phyloP scores from a whole-genome alignment of 305 asterid genomes.

The Rubia tinctorum region DNA sequence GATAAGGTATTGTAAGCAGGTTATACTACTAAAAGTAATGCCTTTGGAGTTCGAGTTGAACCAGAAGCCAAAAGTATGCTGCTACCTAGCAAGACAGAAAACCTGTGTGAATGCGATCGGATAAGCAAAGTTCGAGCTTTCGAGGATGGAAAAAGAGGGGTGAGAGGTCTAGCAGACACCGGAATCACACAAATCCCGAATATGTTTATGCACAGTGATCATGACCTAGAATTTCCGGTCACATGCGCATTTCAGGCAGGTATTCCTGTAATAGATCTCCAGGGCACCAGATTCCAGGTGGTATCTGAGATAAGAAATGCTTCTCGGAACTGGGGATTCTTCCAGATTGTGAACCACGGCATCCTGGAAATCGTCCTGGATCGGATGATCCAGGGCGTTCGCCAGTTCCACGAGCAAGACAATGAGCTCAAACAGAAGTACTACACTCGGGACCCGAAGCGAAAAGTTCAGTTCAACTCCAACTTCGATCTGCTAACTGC shows the following conservation, averaged over 20 bases:
- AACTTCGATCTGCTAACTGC: slow-evolving; percentile 22
- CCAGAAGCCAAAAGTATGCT: not conserved
- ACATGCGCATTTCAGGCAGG: slow-evolving; percentile 1
- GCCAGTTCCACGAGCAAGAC: slow-evolving; percentile 20
- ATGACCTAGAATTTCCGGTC: not conserved
- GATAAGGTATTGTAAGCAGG: no score
- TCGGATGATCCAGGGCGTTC: slow-evolving; percentile 11
- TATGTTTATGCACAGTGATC: slow-evolving; percentile 30
- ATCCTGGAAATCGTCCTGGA: slow-evolving; percentile 7
- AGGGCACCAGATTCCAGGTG: slow-evolving; percentile 17
- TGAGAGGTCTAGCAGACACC: slow-evolving; percentile 40
- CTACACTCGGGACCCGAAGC: slow-evolving; percentile 14
- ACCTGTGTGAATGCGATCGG: slow-evolving; percentile 26
- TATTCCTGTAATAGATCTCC: slow-evolving; percentile 43
- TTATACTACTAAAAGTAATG: no score
- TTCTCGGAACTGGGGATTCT: slow-evolving; percentile 20
- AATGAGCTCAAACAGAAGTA: slow-evolving; percentile 18
- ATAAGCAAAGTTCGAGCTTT: slow-evolving; percentile 31
- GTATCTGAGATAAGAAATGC: slow-evolving; percentile 21
- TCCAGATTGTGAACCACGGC: slow-evolving; percentile 25
- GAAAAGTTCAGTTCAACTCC: slow-evolving; percentile 8
- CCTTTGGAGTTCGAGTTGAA: not conserved
- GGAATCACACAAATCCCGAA: slow-evolving; percentile 35
- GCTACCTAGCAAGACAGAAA: not conserved
- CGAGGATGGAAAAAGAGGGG: slow-evolving; percentile 44